Base-by-base conservation (phyloP, 2,329 filamentous ascomycete species). In the Penicillium sclerotigenum region DNA sequence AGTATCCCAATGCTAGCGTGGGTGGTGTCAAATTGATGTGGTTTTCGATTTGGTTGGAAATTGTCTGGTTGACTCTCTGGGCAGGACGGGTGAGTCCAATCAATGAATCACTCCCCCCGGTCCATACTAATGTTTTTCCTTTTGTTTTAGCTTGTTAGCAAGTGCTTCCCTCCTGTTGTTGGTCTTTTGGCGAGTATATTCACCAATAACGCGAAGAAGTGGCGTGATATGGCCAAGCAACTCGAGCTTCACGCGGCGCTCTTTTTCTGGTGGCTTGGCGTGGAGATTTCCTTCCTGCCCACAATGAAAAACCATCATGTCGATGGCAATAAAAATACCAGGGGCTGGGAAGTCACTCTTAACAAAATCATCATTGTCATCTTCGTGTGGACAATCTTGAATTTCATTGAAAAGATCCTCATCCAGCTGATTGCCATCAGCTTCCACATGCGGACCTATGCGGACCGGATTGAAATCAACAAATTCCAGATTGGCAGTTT, bases 41-140 rank as follows among this genome's bases (percentile, higher is more conserved):
- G 93, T 97, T 97, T 69, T 89, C 89, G 29, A 91, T 97, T 59
- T 97, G 93, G 93, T 81, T 97, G 18, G 90, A 96, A 73, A 90
- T 96, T 40, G 82, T 97, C 26, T 97, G 93, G 93, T 80, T 93
- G 60, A 91, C 91, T 0, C 80, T 97, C 0, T 97, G 93, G 93
- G 87, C 88, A 20, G 88, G 84, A 52, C 75, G 84, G 67, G 77
- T 80, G 69, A 67, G 74, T 71, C 5, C 9, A 10, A 47, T 26
- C 13, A 5, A 2, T 29, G 13, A 26, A 40, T 22, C 3, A 8
- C 16, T 10, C 13, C 33, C 20, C 20, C 16, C n/a, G 1, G 7
- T 4, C 2, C 9, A 14, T 18, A 18, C 48, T 59, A 22, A 61
- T 24, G 8, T 5, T n/a, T 37, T 28, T 18, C 11, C 29, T 7